A percentile compares a stretch with the other conserved stretches of the same genome.
phyloP scores from a whole-genome alignment of 129 eudicot genomes.

The Chrysanthemum seticuspe region DNA sequence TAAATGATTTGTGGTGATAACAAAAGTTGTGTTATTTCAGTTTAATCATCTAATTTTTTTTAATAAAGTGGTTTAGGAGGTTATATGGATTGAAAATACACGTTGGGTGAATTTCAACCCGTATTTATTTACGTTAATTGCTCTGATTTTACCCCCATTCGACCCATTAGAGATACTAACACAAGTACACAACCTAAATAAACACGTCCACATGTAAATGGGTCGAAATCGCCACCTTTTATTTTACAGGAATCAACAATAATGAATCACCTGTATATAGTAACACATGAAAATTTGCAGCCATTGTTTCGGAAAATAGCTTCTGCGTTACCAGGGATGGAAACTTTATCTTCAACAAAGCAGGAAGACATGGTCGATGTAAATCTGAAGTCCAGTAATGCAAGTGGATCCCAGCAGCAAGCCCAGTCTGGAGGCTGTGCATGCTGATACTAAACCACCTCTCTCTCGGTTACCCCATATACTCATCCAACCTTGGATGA shows the following conservation, averaged over 20 bases:
- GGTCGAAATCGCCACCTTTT: no score
- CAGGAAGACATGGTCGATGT: conserved; percentile 93
- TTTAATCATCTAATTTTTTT: background rate
- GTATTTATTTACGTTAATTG: no score
- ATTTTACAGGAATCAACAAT: background rate
- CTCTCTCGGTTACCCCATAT: background rate
- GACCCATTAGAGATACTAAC: no score
- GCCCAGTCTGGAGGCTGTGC: conserved; percentile 70
- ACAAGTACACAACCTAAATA: no score
- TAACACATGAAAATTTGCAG: conserved; percentile 26
- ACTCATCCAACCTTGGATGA: background rate
- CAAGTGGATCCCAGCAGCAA: conserved; percentile 61
- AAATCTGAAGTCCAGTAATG: conserved; percentile 65
- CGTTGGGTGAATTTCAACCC: no score
- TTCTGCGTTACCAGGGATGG: conserved; percentile 89
- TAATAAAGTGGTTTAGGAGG: background rate
- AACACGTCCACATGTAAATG: no score
- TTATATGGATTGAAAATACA: no score
- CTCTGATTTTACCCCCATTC: no score
- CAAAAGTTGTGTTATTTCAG: no score
- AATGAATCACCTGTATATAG: background rate
- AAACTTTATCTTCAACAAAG: conserved; percentile 66
- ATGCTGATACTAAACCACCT: conserved; percentile 37
- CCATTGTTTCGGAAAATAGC: conserved; percentile 79
- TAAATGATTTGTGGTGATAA: no score